Conservation (phyloP, 1,284 basidiomycete species). For the Mycena sp. region DNA sequence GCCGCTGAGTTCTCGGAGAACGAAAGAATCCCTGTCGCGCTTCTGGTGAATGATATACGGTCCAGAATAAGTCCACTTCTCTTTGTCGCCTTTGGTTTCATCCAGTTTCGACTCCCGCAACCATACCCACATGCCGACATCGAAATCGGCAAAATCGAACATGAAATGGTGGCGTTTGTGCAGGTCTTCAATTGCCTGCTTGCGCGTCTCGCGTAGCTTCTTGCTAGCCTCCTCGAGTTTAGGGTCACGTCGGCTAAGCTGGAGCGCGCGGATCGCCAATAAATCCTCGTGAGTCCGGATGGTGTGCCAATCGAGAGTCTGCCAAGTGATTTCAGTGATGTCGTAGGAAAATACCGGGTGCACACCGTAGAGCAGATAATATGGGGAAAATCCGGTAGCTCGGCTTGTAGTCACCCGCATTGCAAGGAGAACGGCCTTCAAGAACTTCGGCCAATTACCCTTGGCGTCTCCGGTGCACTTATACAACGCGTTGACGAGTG, state of each 20-base stretch:
- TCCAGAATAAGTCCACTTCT: constrained; percentile 35
- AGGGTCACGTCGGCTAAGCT: constrained; percentile 33
- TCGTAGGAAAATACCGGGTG: constrained; percentile 44
- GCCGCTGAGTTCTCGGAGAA: constrained; percentile 36
- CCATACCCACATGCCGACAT: constrained; percentile 38
- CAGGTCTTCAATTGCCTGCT: constrained; percentile 36
- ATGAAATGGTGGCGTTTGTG: constrained; percentile 23
- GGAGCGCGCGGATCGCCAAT: constrained; percentile 34
- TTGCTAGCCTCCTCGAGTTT: constrained; percentile 27
- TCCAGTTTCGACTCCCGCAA: constrained; percentile 41
- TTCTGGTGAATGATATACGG: constrained; percentile 39
- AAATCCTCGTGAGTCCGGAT: constrained; percentile 32
- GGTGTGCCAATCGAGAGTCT: constrained; percentile 36
- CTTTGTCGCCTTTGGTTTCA: constrained; percentile 39
- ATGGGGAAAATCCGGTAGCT: constrained; percentile 42
- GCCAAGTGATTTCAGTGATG: constrained; percentile 41
- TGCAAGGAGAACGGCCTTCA: constrained; percentile 18
- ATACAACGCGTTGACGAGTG: constrained; percentile 34
- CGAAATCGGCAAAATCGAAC: constrained; percentile 27
- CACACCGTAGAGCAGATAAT: constrained; percentile 43
- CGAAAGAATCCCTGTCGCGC: constrained; percentile 27
- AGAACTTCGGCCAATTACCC: constrained; percentile 35
- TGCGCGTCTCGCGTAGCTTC: constrained; percentile 17
- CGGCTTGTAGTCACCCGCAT: constrained; percentile 30
- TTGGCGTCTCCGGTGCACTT: constrained; percentile 29